Evolutionary conservation across 495 filamentous ascomycete species (phyloP), one percentile per base, ranked within the genome.

Genomic region (Penicillium bovifimosum): DNA sequence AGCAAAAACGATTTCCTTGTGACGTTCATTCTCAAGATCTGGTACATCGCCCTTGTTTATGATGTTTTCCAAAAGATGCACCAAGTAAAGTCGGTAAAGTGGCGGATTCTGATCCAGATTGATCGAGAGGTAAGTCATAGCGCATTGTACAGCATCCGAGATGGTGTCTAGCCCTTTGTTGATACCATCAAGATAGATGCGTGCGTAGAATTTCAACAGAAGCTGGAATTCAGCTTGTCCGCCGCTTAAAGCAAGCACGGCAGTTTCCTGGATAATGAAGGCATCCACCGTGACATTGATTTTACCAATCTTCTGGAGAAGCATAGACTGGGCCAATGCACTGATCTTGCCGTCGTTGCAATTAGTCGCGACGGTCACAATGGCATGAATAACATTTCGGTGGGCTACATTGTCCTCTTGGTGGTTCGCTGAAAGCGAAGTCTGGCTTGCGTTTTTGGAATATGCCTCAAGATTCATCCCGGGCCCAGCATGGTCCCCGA

Each of bases 271-370:
- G 40, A 97, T 84, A 41, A 97, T 92, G 47, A 83, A 83, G 10
- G 85, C 79, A 72, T 96, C 91, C 7, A 96, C 83, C 1, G 78
- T 66, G 52, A 78, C 71, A 61, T 79, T 91, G 33, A 96, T 76
- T 61, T 91, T 92, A 8, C 86, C 84, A 55, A 96, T 81, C 65
- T 97, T 95, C 60, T 97, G 93, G 7, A 96, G 71, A 14, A 98
- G 79, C 87, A 97, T 96, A 5, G 90, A 92, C 60, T 95, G 87
- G n/a, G 90, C 90, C 47, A 98, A 76, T 10, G 92, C 95, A 18
- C 85, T 92, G 40, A 97, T 93, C 68, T 96, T 95, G 32, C 89
- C 83, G 55, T 98, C 91, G 39, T 85, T 80, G 65, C 85, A 90
- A 48, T 77, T 81, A 31, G 75, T 84, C 1, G 95, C 90, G 60